These are phyloP conservation scores for Phialocephala subalpina DNA, from an alignment of 2,329 filamentous ascomycete genomes.

Conservation along the genomic window DNA sequence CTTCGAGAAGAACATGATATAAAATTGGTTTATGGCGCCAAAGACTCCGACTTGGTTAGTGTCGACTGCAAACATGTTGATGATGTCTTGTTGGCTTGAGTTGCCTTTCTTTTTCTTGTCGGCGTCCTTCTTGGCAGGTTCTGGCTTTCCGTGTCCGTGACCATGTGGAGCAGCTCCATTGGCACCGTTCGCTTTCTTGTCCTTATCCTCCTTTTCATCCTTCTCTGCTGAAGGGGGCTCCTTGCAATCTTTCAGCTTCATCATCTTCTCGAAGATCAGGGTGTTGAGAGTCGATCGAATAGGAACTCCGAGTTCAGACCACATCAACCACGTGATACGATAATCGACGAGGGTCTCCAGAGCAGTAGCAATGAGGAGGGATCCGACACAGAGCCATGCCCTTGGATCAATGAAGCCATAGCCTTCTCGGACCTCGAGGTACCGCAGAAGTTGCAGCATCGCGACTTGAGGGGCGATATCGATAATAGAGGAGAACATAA, in stretches of 20 bases:
- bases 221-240: conserved; percentile 54
- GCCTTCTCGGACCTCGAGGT: conserved; percentile 32
- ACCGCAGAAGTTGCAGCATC: conserved; percentile 33
- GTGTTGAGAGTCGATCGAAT: conserved; percentile 74
- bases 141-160: conserved; percentile 38
- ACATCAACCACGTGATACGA: conserved; percentile 31
- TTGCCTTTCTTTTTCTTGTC: conserved; percentile 52
- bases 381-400: conserved; percentile 38
- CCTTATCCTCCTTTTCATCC: conserved; percentile 54
- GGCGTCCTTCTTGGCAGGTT: conserved; percentile 40
- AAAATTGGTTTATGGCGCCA: conserved; percentile 66
- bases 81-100: conserved; percentile 71
- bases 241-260: conserved; percentile 73
- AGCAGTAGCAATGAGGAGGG: conserved; percentile 48
- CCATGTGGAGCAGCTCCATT: background rate
- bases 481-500: conserved; percentile 26
- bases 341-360: conserved; percentile 26
- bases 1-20: conserved; percentile 67
- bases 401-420: conserved; percentile 22
- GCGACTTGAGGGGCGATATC: conserved; percentile 32
- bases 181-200: conserved; percentile 28
- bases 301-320: conserved; percentile 48
- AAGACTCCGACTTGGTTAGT: conserved; percentile 72
- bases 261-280: conserved; percentile 77
- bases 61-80: conserved; percentile 80